Conservation (phyloP, 176 grass and related monocot genomes). For the Chloris gayana region DNA sequence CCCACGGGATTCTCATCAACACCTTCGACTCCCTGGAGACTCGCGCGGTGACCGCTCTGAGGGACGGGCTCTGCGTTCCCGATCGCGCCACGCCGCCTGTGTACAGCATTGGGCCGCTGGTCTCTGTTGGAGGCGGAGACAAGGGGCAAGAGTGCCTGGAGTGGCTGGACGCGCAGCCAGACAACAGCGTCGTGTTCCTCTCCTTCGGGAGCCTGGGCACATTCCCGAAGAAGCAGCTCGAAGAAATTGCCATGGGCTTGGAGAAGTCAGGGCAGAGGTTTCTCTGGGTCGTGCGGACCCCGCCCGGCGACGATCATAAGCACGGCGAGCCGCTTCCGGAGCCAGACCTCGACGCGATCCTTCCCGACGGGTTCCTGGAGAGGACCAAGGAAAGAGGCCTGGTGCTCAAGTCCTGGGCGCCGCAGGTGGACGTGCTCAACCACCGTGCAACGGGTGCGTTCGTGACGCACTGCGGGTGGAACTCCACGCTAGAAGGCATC, state of each 20-base stretch:
- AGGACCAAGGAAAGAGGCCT: slow-evolving; percentile 46
- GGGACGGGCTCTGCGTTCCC: slow-evolving; percentile 42
- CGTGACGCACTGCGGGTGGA: slow-evolving; percentile 67
- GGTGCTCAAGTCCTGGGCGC: slow-evolving; percentile 53
- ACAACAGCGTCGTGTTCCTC: slow-evolving; percentile 57
- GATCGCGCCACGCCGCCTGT: slow-evolving; percentile 43
- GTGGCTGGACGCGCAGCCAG: slow-evolving; percentile 55
- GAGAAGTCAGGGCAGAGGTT: slow-evolving; percentile 57
- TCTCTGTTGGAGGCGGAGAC: neutral
- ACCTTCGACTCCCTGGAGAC: slow-evolving; percentile 54
- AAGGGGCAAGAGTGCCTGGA: slow-evolving; percentile 41
- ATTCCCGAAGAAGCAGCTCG: slow-evolving; percentile 42
- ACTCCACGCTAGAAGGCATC: slow-evolving; percentile 47
- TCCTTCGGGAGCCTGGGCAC: slow-evolving; percentile 56
- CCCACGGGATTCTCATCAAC: slow-evolving; percentile 57
- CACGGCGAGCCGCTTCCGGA: neutral
- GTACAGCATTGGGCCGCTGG: slow-evolving; percentile 56
- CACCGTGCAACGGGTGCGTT: slow-evolving; percentile 40
- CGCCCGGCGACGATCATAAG: neutral
- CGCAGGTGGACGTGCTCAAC: slow-evolving; percentile 53
- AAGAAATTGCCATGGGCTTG: slow-evolving; percentile 50
- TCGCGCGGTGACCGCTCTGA: slow-evolving; percentile 42
- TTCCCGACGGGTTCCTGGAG: slow-evolving; percentile 42
- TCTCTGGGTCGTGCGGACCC: slow-evolving; percentile 51
- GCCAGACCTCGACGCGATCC: slow-evolving; percentile 19